These are phyloP conservation scores for Triangularia verruculosa DNA, from an alignment of 2,329 filamentous ascomycete species.

Conservation along the genomic window DNA sequence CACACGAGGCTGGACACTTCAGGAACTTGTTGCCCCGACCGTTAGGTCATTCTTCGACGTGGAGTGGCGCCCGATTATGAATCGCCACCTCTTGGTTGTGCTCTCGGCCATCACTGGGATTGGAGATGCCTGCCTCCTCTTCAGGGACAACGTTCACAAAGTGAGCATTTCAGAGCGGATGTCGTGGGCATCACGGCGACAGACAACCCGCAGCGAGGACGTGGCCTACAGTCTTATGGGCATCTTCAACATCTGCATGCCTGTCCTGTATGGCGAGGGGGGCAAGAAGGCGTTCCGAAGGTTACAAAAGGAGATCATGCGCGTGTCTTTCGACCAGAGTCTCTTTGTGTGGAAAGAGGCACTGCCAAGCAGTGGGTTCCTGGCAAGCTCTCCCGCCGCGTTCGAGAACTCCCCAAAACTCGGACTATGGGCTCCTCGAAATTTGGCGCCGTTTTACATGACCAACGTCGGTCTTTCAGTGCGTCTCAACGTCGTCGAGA, in stretches of 20 bases:
- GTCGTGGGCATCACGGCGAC: not conserved
- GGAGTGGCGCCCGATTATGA: not conserved
- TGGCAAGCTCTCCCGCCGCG: not conserved
- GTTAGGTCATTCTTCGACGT: not conserved
- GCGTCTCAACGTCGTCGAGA: not conserved
- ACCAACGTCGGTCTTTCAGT: not conserved
- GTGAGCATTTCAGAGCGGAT: not conserved
- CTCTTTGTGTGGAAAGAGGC: not conserved
- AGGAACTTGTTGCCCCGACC: not conserved
- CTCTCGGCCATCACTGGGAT: not conserved
- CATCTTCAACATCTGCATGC: not conserved
- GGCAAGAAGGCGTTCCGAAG: not conserved
- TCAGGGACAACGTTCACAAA: not conserved
- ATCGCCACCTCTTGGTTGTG: not conserved
- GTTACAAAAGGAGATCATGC: not conserved
- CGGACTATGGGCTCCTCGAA: not conserved
- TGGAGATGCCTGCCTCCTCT: not conserved
- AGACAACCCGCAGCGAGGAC: not conserved
- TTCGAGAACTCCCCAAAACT: not conserved
- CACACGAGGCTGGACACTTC: conserved; percentile 3
- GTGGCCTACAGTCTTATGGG: not conserved
- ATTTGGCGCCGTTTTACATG: not conserved
- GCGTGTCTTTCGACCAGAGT: not conserved
- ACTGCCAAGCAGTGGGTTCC: not conserved
- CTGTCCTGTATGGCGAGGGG: not conserved